Conservation (phyloP, 495 filamentous ascomycete genomes). For the Annulohypoxylon nitens region DNA sequence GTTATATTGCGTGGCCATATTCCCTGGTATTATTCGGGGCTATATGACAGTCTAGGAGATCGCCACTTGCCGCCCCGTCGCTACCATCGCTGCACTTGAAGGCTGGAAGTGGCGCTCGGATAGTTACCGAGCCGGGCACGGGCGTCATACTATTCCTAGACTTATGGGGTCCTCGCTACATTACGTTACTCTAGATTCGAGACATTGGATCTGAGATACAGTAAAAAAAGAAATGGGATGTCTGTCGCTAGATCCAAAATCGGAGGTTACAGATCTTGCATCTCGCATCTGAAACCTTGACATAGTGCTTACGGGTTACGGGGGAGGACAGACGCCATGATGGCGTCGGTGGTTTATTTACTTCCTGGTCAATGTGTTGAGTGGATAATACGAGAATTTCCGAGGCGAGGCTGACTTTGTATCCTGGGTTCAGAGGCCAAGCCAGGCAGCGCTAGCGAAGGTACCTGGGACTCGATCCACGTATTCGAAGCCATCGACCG, state of each 20-base stretch:
- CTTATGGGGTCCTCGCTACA: neutral
- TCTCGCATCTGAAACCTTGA: conserved; percentile 36
- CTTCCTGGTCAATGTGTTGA: conserved; percentile 15
- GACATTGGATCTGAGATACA: conserved; percentile 34
- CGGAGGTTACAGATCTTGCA: conserved; percentile 45
- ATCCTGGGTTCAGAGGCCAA: conserved; percentile 56
- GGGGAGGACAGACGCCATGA: conserved; percentile 44
- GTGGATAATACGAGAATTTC: conserved; percentile 20
- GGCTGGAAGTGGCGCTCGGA: conserved; percentile 3
- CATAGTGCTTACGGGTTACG: conserved; percentile 20
- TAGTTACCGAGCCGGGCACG: conserved; percentile 8
- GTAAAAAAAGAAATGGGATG: conserved; percentile 10
- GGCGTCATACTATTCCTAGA: conserved; percentile 14
- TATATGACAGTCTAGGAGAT: neutral
- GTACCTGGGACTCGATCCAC: conserved; percentile 98
- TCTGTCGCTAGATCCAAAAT: conserved; percentile 3
- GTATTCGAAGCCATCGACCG: conserved; percentile 97
- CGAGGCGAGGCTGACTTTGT: conserved; percentile 30
- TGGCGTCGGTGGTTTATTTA: conserved; percentile 38
- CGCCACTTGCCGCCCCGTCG: neutral
- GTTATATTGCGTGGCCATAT: neutral
- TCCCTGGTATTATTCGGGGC: neutral
- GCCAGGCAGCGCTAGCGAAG: conserved; percentile 77
- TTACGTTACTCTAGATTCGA: conserved; percentile 20
- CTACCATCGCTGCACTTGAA: neutral